Percentiles rank a stretch among this genome's conserved stretches.
These are phyloP conservation scores for Holtermannia corniformis DNA, from an alignment of 768 basidiomycete genomes.

Conservation along the genomic window DNA sequence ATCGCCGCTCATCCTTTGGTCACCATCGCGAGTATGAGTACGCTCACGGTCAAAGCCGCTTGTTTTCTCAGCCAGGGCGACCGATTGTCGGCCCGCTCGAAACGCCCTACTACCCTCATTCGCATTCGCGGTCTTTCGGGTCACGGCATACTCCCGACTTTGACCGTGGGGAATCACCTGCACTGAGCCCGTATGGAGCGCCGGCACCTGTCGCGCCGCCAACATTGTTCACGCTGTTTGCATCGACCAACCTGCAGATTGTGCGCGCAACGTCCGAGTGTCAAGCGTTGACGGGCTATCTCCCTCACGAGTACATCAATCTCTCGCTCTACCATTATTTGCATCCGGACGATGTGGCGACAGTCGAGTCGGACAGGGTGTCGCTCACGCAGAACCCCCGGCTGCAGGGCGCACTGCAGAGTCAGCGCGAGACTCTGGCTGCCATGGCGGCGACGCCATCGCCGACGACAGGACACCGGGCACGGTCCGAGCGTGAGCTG, in stretches of 20 bases:
- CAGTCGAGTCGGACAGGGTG: slow-evolving; percentile 18
- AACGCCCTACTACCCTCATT: too few species aligned
- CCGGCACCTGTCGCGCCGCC: too few species aligned
- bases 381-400: slow-evolving; percentile 16
- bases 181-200: too few species aligned
- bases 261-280: slow-evolving; percentile 16
- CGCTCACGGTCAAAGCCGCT: too few species aligned
- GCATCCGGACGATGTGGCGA: slow-evolving; percentile 22
- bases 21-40: too few species aligned
- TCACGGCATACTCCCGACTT: too few species aligned
- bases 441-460: slow-evolving; percentile 6
- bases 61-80: too few species aligned
- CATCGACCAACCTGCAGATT: slow-evolving; percentile 30
- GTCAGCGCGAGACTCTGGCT: slow-evolving; percentile 17
- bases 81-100: too few species aligned
- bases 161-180: too few species aligned
- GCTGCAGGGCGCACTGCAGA: slow-evolving; percentile 9
- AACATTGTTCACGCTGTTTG: slow-evolving; percentile 27
- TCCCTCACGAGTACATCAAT: slow-evolving; percentile 29
- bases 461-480: not conserved
- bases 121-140: too few species aligned
- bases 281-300: slow-evolving; percentile 26
- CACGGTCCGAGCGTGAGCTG: slow-evolving; percentile 19
- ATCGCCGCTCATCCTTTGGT: too few species aligned
- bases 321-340: slow-evolving; percentile 23